These are phyloP conservation scores for Fusarium equiseti DNA, from an alignment of 2,329 filamentous ascomycete species.

Conservation along the genomic window DNA sequence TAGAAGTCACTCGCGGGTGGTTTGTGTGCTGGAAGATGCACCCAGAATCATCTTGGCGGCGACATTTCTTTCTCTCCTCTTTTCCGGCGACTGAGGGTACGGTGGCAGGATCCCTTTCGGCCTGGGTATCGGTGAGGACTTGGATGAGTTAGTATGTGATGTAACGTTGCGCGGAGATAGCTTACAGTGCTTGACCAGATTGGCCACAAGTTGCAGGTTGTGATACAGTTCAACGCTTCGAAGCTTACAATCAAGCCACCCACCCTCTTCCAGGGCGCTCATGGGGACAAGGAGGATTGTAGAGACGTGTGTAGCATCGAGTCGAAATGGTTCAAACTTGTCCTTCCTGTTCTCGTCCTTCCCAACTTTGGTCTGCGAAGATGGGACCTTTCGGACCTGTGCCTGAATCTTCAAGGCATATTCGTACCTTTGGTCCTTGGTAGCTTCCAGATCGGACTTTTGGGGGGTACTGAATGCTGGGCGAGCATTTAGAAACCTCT, in stretches of 20 bases:
- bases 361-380: neutral
- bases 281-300: neutral
- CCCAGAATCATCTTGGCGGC: neutral
- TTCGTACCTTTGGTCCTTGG: neutral
- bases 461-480: neutral
- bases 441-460: neutral
- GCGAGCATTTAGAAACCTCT: neutral
- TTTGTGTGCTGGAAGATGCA: neutral
- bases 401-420: neutral
- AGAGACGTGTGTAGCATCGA: neutral
- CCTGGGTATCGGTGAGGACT: neutral
- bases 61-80: neutral
- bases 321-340: neutral
- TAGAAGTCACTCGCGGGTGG: rapidly evolving
- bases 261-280: neutral
- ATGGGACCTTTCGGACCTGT: neutral
- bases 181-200: neutral
- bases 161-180: neutral
- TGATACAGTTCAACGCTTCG: neutral
- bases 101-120: neutral
- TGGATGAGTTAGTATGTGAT: neutral
- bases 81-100: neutral
- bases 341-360: neutral
- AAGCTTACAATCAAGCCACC: neutral
- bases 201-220: neutral